Base-by-base conservation (phyloP, 2,329 filamentous ascomycete genomes). In the Paecilomyces dactylethromorphus region DNA sequence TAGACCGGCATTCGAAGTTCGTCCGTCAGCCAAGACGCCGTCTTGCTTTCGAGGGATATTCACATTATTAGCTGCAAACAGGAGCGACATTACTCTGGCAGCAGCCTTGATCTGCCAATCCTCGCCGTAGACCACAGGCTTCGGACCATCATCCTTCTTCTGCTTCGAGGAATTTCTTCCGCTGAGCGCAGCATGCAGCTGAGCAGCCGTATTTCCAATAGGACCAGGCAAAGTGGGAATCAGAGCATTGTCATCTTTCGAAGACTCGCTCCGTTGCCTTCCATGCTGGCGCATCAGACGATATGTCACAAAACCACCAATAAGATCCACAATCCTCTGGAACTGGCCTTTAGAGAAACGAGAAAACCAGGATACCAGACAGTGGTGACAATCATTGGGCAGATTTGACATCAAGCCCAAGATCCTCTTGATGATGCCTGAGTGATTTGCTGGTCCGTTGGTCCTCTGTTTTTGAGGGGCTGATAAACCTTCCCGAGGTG, bases 41-140 rank as follows among this genome's bases (percentile, higher is more conserved):
- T 79, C 75, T 24, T 71, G 70, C 65, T 72, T 77, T 59, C 76
- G 76, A 39, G 70, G 62, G 29, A 73, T 59, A 55, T 73, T 71
- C 45, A 74, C 80, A 60, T 87, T 89, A 74, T 96, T 97, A 26
- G 92, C 92, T 1, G 87, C 83, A 68, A 96, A 95, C 1, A 96
- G 73, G 22, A 96, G 74, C 10, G 89, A 86, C 80, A 96, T 87
- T 2, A 95, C 85, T 64, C 88, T 87, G 2, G 91, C 87, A 7
- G 89, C 89, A 11, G 90, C 90, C 70, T 86, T 89, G 58, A 96
- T 85, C 72, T 96, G 92, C 92, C 92, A 97, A 69, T 96, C 92
- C 59, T 93, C 90, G 21, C 82, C 81, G 70, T 94, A 95, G 0
- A 85, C 76, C 1, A 86, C 80, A 7, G 81, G 74, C 53, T 73